A percentile compares a stretch with the other conserved stretches of the same genome.
Evolutionary conservation across 768 basidiomycete species (phyloP).

Genomic region (Obba rivulosa): DNA sequence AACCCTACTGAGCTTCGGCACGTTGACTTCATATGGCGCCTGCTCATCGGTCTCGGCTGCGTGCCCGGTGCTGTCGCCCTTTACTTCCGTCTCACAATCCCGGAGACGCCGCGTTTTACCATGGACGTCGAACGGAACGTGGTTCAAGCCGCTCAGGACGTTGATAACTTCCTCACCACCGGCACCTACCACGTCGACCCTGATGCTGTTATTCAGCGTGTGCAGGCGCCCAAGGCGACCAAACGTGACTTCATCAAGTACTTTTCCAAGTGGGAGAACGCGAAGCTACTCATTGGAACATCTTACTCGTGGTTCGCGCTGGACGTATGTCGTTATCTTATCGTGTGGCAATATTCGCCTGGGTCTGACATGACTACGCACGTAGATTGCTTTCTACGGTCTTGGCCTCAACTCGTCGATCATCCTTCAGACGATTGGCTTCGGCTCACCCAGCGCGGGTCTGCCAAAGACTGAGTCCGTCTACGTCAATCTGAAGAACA

Average conservation of each 20-base stretch:
- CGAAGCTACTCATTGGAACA: constrained; percentile 64
- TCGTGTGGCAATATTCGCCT: background rate
- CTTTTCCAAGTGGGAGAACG: constrained; percentile 75
- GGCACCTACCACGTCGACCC: constrained; percentile 45
- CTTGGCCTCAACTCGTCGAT: constrained; percentile 79
- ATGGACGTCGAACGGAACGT: constrained; percentile 91
- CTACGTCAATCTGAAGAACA: constrained; percentile 56
- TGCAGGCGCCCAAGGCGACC: constrained; percentile 37
- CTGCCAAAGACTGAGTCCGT: constrained; percentile 31
- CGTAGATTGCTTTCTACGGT: constrained; percentile 82
- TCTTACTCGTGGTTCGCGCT: constrained; percentile 88
- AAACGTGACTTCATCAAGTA: constrained; percentile 48
- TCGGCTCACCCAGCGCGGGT: constrained; percentile 42
- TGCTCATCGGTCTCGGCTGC: constrained; percentile 84
- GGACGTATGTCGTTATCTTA: constrained; percentile 42
- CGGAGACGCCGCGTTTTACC: constrained; percentile 86
- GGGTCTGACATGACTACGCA: background rate
- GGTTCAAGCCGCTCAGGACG: constrained; percentile 67
- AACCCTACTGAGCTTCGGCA: constrained; percentile 34
- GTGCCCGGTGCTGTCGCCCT: constrained; percentile 77
- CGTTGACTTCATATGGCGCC: constrained; percentile 80
- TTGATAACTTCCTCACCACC: constrained; percentile 57
- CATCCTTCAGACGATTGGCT: constrained; percentile 72
- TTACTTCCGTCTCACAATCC: constrained; percentile 91
- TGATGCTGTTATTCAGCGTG: constrained; percentile 53